These are phyloP conservation scores for Puccinellia tenuiflora DNA, from an alignment of 176 grass and related monocot genomes.

Conservation along the genomic window DNA sequence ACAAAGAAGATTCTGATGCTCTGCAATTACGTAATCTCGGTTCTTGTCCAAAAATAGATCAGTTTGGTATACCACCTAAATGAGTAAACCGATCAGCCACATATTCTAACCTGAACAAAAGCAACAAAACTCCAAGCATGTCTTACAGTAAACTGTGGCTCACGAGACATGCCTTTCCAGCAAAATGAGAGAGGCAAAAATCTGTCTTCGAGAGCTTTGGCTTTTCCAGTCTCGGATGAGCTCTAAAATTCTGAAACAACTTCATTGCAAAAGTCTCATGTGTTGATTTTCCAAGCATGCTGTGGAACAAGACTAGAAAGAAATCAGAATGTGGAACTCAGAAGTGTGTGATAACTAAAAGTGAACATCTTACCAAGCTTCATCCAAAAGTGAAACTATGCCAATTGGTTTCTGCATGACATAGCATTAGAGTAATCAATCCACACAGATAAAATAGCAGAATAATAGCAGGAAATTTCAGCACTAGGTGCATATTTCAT, in stretches of 20 bases:
- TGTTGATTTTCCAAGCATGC: constrained; percentile 90
- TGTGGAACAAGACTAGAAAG: constrained; percentile 47
- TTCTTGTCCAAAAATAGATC: constrained; percentile 89
- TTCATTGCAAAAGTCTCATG: constrained; percentile 73
- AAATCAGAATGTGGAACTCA: constrained; percentile 34
- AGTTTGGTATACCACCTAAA: constrained; percentile 83
- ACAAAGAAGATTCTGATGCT: constrained; percentile 76
- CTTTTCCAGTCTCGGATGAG: constrained; percentile 68
- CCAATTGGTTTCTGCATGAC: constrained; percentile 86
- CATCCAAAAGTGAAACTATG: constrained; percentile 91
- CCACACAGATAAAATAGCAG: background rate
- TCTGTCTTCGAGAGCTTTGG: constrained; percentile 76
- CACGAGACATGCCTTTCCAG: constrained; percentile 74
- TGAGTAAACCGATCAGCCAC: background rate
- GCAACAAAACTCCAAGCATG: constrained; percentile 22
- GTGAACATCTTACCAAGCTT: constrained; percentile 69
- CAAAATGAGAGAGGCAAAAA: constrained; percentile 73
- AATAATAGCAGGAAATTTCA: background rate
- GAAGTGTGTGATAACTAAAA: constrained; percentile 7
- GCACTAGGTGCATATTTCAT: background rate
- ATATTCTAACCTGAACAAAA: constrained; percentile 20
- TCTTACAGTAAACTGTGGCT: constrained; percentile 34
- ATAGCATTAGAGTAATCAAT: constrained; percentile 20
- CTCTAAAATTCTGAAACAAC: constrained; percentile 63
- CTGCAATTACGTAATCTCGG: constrained; percentile 71